phyloP scores from a whole-genome alignment of 768 basidiomycete species.

The Dendrothele bispora region DNA sequence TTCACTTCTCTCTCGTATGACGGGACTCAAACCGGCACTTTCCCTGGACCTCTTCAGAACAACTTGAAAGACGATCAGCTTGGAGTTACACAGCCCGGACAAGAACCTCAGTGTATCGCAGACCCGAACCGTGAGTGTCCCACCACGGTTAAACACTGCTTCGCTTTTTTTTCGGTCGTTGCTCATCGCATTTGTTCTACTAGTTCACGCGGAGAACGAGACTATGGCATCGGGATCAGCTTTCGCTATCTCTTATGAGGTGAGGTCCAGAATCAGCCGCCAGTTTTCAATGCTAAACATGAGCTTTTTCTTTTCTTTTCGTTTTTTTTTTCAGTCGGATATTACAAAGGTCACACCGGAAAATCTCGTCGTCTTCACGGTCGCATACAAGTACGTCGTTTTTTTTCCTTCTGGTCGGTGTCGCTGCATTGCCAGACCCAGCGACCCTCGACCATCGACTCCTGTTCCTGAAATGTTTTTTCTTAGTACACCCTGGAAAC shows the following conservation, averaged over 20 bases:
- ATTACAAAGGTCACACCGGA: constrained; percentile 38
- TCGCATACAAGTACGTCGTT: constrained; percentile 34
- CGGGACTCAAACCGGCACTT: constrained; percentile 24
- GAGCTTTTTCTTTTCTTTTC: background rate
- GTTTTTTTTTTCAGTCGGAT: constrained; percentile 31
- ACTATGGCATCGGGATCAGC: constrained; percentile 46
- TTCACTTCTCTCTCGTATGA: constrained; percentile 38
- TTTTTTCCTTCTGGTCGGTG: background rate
- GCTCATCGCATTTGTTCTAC: background rate
- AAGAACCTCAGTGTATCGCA: constrained; percentile 31
- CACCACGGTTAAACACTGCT: background rate
- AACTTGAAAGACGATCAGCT: too few species aligned
- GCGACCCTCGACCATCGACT: too few species aligned
- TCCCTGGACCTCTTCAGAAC: too few species aligned
- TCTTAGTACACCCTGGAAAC: constrained; percentile 42
- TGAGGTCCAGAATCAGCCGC: too few species aligned
- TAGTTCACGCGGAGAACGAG: constrained; percentile 47
- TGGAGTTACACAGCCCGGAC: constrained; percentile 22
- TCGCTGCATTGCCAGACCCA: too few species aligned
- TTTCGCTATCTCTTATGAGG: constrained; percentile 45
- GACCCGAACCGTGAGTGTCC: constrained; percentile 34
- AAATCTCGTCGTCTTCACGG: constrained; percentile 45
- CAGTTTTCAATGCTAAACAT: background rate
- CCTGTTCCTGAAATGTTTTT: background rate
- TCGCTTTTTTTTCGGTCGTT: background rate